Evolutionary conservation across 257 asterid genomes (phyloP).

Genomic region (Jaltomata sinuosa): DNA sequence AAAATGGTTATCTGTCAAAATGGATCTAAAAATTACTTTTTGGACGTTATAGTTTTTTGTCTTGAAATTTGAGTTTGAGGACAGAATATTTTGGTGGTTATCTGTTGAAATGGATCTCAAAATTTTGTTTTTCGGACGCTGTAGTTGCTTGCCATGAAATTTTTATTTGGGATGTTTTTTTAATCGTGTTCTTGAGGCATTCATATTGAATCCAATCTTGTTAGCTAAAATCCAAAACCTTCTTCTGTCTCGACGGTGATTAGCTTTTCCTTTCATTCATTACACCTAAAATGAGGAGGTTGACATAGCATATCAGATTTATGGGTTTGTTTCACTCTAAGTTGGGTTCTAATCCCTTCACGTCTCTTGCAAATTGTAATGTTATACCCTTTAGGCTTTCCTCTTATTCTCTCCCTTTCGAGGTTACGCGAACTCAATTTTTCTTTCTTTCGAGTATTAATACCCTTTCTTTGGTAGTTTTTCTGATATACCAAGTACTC

Average conservation of each 20-base stretch:
- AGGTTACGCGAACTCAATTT: not conserved
- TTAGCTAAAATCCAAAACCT: not conserved
- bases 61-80: not conserved
- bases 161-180: not conserved
- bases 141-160: not conserved
- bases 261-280: not conserved
- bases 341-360: not conserved
- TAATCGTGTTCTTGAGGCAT: not conserved
- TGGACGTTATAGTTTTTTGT: not conserved
- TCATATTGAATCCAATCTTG: constrained; percentile 8
- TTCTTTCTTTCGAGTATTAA: not conserved
- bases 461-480: not conserved
- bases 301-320: not conserved
- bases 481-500: not conserved
- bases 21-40: not conserved
- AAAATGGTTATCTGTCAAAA: not conserved
- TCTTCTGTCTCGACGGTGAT: not conserved
- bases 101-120: not conserved
- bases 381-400: not conserved
- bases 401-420: not conserved
- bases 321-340: not conserved
- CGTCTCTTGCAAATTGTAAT: not conserved
- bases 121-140: not conserved
- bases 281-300: not conserved
- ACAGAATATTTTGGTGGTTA: not conserved